These are phyloP conservation scores for Tolypocladium tropicale DNA, from an alignment of 2,329 filamentous ascomycete genomes.

Conservation along the genomic window DNA sequence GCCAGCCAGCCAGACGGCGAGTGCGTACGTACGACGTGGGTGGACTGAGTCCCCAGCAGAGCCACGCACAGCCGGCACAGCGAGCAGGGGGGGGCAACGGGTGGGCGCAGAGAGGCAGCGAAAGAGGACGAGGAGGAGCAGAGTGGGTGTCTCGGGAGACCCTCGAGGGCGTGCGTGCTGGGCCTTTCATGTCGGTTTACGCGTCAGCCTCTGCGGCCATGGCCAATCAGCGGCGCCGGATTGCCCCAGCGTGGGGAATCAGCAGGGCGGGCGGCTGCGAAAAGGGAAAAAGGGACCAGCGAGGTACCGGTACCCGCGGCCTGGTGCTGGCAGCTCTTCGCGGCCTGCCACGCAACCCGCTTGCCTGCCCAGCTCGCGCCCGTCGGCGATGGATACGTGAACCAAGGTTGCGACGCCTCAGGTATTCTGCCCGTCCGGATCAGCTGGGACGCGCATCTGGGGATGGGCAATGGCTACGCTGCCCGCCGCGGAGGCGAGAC, in stretches of 20 bases:
- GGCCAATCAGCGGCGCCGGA: slow-evolving; percentile 16
- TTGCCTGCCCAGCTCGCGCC: neutral
- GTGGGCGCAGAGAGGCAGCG: neutral
- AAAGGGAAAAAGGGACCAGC: neutral
- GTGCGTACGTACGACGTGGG: neutral
- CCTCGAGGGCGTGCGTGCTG: slow-evolving; percentile 1
- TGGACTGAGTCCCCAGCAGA: neutral
- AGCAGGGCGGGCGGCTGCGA: slow-evolving; percentile 1
- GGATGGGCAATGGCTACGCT: too few relatives aligned
- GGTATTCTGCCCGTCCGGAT: too few relatives aligned
- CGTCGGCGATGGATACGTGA: neutral
- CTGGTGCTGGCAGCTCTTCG: neutral
- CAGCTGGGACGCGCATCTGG: neutral
- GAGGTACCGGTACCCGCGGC: slow-evolving; percentile 17
- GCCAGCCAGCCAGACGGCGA: neutral
- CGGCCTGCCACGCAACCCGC: neutral
- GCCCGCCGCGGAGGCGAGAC: neutral
- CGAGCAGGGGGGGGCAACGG: neutral
- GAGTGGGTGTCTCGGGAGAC: slow-evolving; percentile 1
- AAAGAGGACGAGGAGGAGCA: neutral
- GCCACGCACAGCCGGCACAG: neutral
- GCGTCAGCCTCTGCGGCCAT: slow-evolving; percentile 21
- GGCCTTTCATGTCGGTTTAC: slow-evolving; percentile 21
- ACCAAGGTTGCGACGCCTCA: neutral
- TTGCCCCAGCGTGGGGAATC: slow-evolving; percentile 1